Evolutionary conservation across 371 early-diverging fungal genomes (phyloP), one percentile per base, ranked within the genome.

Genomic region (Haplosporangium sp.): DNA sequence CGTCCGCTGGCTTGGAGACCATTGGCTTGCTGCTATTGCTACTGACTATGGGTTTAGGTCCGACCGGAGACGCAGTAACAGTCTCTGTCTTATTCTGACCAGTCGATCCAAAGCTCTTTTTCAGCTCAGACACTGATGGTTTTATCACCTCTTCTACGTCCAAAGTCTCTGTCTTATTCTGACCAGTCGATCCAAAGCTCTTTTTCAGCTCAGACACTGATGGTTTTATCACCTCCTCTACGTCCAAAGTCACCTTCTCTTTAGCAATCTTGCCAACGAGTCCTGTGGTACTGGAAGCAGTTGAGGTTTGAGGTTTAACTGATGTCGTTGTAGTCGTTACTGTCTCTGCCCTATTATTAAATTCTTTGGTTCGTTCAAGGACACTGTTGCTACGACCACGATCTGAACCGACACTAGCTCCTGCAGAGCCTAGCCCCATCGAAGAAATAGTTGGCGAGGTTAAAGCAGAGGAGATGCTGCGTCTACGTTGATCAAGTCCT

Each of bases 191-290:
- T 2, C 63, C 63, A 59, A 66, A 75, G 35, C 48, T 47, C 65
- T 75, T 75, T 44, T 70, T 75, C 63, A 70, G 52, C 48, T 65
- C 59, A 4, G 76, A 66, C 13, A 75, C 76, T 48, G 76, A 70
- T 37, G 61, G 44, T 13, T 55, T 48, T 6, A 50, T 11, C 35
- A 35, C 2, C 4, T 37, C 35, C 1, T 38, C 64, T 19, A 11
- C 40, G 10, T 45, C 55, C 13, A 42, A 1, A 19, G 64, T 59
- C 11, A 50, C 63, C 3, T 35, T 10, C 17, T 38, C 57, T 40
- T 38, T 63, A 3, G 9, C 53, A 9, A 45, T 40, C 52, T 6
- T 11, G 8, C 13, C 19, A 19, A 39, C 5, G 10, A 10, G 42
- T 10, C 8, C 62, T 15, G 10, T 44, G 45, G 59, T 7, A 8